Evolutionary conservation across 495 filamentous ascomycete species (phyloP), one percentile per base, ranked within the genome.

Genomic region (Trichocladium antarcticum): DNA sequence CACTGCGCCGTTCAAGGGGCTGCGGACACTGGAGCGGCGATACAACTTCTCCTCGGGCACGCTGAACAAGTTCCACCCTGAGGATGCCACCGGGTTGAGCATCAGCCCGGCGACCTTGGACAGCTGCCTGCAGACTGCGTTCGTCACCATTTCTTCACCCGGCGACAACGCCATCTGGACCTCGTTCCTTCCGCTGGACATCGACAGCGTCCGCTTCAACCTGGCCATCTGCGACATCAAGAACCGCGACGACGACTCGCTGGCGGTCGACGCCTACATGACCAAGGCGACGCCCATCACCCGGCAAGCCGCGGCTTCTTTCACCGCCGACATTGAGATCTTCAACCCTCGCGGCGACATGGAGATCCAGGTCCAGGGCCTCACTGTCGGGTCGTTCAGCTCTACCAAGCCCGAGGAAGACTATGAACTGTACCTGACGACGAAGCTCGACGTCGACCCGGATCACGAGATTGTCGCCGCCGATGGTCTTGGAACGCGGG

Each of bases 21-120:
- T 76, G 32, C 53, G 47, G 0, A 54, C 58, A 0, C 48, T 77
- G n/a, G 53, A 67, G 20, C 49, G 71, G 19, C 68, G 70, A 4
- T 69, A 65, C 7, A 68, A 74, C 37, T 77, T 76, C 40, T 57
- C 64, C 2, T 66, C 66, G 6, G 61, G 67, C 3, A 58, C 67
- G 1, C 58, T 74, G 0, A 46, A 53, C 28, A 63, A 62, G 22
- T 35, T 50, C 19, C 64, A 71, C 19, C 5, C 47, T 3, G 55
- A 69, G 42, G 58, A 65, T 47, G 54, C 59, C 12, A 64, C 67
- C 1, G 48, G 37, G 11, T 44, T 73, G 34, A 21, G 48, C 51
- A 65, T 73, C 42, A 75, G 74, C 48, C 74, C 74, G 11, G 67
- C 65, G 0, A 70, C 68, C 0, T 58, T 78, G 8, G 74, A 77